Evolutionary conservation across 2,329 filamentous ascomycete genomes (phyloP).

Genomic region (Chrysoporthe puriensis): DNA sequence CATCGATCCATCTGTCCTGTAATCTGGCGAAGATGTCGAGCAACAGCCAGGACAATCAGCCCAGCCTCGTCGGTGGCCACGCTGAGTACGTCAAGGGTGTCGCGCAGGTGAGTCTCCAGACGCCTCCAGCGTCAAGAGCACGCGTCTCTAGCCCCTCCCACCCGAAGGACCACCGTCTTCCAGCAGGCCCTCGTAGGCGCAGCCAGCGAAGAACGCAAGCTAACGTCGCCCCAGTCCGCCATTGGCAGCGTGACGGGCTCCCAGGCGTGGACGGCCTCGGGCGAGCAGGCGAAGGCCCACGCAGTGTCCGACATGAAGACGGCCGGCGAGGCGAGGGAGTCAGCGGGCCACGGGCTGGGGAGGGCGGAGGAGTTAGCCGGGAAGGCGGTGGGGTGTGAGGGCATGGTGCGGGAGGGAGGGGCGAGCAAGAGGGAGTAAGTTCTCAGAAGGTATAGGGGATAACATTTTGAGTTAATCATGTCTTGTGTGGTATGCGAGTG

Average conservation of each 20-base stretch:
- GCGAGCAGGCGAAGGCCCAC: conserved; percentile 65
- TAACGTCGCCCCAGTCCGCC: conserved; percentile 47
- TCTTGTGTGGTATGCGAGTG: too few relatives aligned
- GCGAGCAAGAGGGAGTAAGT: conserved; percentile 44
- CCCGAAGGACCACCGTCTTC: background rate
- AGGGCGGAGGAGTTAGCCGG: conserved; percentile 68
- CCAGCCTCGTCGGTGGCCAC: conserved; percentile 65
- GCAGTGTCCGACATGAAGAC: conserved; percentile 66
- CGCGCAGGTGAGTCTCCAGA: conserved; percentile 55
- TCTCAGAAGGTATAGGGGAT: background rate
- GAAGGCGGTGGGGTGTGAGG: conserved; percentile 67
- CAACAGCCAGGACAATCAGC: conserved; percentile 44
- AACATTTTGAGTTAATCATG: background rate
- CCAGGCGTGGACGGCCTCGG: conserved; percentile 65
- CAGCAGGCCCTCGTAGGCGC: background rate
- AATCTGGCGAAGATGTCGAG: conserved; percentile 20
- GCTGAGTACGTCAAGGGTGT: conserved; percentile 72
- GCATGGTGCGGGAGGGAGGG: conserved; percentile 67
- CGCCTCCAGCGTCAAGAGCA: background rate
- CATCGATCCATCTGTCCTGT: background rate
- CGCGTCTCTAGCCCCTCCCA: background rate
- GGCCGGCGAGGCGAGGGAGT: conserved; percentile 60
- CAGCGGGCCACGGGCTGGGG: conserved; percentile 58
- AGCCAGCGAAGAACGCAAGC: background rate
- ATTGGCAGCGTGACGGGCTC: conserved; percentile 66